These are phyloP conservation scores for Guadua angustifolia DNA, from an alignment of 176 grass and related monocot species.

Conservation along the genomic window DNA sequence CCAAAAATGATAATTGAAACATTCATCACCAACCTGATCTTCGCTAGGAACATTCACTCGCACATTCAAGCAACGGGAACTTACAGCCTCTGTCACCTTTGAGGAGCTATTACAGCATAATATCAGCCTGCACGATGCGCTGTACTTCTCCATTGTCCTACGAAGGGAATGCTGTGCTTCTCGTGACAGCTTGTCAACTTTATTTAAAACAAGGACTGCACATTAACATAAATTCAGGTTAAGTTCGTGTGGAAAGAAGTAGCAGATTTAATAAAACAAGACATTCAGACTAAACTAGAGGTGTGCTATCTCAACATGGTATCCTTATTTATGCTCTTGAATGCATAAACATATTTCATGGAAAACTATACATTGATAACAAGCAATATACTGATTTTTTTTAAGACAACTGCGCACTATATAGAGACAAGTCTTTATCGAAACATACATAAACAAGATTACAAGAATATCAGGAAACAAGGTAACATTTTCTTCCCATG, in stretches of 20 bases:
- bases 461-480: background rate
- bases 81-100: slow-evolving; percentile 96
- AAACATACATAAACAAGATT: background rate
- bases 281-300: background rate
- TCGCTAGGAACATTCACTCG: slow-evolving; percentile 82
- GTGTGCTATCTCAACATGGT: background rate
- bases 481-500: background rate
- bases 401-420: slow-evolving; percentile 1
- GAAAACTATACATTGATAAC: background rate
- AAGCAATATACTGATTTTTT: background rate
- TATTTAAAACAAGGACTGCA: slow-evolving; percentile 90
- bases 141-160: slow-evolving; percentile 99
- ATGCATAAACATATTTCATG: background rate
- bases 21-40: slow-evolving; percentile 70
- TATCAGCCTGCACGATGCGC: slow-evolving; percentile 87
- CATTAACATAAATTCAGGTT: slow-evolving; percentile 16
- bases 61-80: slow-evolving; percentile 88
- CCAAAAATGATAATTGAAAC: background rate
- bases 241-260: background rate
- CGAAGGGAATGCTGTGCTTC: slow-evolving; percentile 97
- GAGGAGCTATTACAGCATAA: slow-evolving; percentile 97
- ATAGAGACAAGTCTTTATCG: background rate
- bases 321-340: background rate
- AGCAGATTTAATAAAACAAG: slow-evolving; percentile 12
- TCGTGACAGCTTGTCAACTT: slow-evolving; percentile 95